A percentile compares a stretch with the other conserved stretches of the same genome.
Evolutionary conservation across 2,329 filamentous ascomycete genomes (phyloP).

Genomic region (Cercospora nicotianae): DNA sequence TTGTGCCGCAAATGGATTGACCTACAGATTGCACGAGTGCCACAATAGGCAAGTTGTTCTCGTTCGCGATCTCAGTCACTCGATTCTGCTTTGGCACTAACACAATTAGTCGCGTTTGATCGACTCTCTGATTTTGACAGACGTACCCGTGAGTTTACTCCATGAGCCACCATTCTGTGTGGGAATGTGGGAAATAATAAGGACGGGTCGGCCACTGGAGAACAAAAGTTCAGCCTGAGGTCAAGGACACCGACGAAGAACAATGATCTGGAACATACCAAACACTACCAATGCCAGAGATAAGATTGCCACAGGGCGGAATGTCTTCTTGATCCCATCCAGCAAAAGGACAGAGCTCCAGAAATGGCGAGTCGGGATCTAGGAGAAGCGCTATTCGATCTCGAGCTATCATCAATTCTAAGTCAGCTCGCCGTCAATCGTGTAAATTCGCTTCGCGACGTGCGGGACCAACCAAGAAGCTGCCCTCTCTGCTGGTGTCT

Average conservation of each 20-base stretch:
- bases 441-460: not conserved
- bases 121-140: too few relatives aligned
- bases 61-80: not conserved
- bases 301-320: not conserved
- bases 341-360: not conserved
- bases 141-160: not conserved
- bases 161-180: not conserved
- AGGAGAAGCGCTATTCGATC: not conserved
- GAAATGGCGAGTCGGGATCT: not conserved
- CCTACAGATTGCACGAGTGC: not conserved
- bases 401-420: not conserved
- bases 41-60: not conserved
- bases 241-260: too few relatives aligned
- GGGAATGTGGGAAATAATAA: not conserved
- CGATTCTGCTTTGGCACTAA: not conserved
- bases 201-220: not conserved
- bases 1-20: not conserved
- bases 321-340: not conserved
- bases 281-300: not conserved
- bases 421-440: not conserved
- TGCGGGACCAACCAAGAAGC: not conserved
- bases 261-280: not conserved
- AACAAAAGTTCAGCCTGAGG: not conserved
- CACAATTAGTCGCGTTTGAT: not conserved
- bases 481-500: not conserved